Evolutionary conservation across 2,329 filamentous ascomycete species (phyloP).

Genomic region (Chaetothyriales sp.): DNA sequence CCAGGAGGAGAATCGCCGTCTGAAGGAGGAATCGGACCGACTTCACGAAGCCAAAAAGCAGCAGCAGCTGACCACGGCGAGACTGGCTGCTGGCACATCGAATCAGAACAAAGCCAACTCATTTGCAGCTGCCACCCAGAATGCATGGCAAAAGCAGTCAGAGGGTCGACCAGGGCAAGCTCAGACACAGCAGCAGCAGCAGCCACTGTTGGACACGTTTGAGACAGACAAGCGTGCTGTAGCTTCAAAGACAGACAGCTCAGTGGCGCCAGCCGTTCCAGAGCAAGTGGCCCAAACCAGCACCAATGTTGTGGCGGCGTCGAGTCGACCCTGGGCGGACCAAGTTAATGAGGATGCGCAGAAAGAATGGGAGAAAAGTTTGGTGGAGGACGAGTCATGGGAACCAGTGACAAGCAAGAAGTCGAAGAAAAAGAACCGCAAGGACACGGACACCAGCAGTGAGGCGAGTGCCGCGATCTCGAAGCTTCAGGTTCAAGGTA

Average conservation of each 20-base stretch:
- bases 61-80: slow-evolving; percentile 66
- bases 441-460: slow-evolving; percentile 30
- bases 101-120: slow-evolving; percentile 58
- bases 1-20: slow-evolving; percentile 61
- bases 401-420: slow-evolving; percentile 45
- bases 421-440: slow-evolving; percentile 36
- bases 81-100: slow-evolving; percentile 65
- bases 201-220: slow-evolving; percentile 29
- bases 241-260: slow-evolving; percentile 2
- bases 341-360: slow-evolving; percentile 45
- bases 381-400: slow-evolving; percentile 40
- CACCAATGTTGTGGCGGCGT: slow-evolving; percentile 8
- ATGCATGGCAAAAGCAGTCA: slow-evolving; percentile 36
- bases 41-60: slow-evolving; percentile 62
- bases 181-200: slow-evolving; percentile 4
- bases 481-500: slow-evolving; percentile 2
- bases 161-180: slow-evolving; percentile 18
- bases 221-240: slow-evolving; percentile 15
- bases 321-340: slow-evolving; percentile 25
- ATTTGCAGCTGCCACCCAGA: slow-evolving; percentile 34
- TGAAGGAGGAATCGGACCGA: slow-evolving; percentile 62
- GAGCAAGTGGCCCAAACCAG: slow-evolving; percentile 9
- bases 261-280: slow-evolving; percentile 3
- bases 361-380: slow-evolving; percentile 38
- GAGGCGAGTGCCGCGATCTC: slow-evolving; percentile 28